Evolutionary conservation across 352 stramenopile species (phyloP).

Genomic region (Plasmopara muralis): DNA sequence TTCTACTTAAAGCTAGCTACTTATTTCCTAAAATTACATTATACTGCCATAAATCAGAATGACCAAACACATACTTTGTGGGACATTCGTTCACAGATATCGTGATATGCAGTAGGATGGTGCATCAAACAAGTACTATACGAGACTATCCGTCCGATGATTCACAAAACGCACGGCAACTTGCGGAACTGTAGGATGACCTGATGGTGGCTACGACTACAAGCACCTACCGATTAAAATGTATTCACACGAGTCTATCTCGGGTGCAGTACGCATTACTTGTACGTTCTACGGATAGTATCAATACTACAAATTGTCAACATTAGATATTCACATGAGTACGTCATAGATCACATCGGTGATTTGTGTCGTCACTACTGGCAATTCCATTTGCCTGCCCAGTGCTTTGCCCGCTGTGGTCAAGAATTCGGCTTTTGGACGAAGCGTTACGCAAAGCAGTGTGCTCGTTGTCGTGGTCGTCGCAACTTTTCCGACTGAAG

Average conservation of each 20-base stretch:
- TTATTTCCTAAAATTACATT: too few species aligned
- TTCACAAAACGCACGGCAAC: too few species aligned
- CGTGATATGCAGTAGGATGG: too few species aligned
- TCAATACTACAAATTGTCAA: slow-evolving; percentile 18
- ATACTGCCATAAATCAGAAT: too few species aligned
- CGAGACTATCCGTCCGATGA: too few species aligned
- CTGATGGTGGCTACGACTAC: too few species aligned
- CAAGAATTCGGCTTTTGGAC: slow-evolving; percentile 16
- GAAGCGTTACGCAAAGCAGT: slow-evolving; percentile 30
- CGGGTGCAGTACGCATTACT: not conserved
- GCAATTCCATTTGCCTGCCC: slow-evolving; percentile 13
- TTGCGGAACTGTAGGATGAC: too few species aligned
- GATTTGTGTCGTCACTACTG: slow-evolving; percentile 9
- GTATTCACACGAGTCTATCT: not conserved
- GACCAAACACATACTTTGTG: too few species aligned
- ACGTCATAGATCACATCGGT: slow-evolving; percentile 12
- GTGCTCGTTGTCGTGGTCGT: slow-evolving; percentile 40
- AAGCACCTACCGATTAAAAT: not conserved
- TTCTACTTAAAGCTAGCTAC: too few species aligned
- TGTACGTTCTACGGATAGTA: not conserved
- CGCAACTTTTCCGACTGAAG: slow-evolving; percentile 39
- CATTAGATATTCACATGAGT: slow-evolving; percentile 19
- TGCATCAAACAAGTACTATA: too few species aligned
- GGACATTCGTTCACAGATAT: too few species aligned
- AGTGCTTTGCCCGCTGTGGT: slow-evolving; percentile 13